Evolutionary conservation across 305 asterid species (phyloP), one percentile per base, ranked within the genome.

Genomic region (Solanum hybrid): DNA sequence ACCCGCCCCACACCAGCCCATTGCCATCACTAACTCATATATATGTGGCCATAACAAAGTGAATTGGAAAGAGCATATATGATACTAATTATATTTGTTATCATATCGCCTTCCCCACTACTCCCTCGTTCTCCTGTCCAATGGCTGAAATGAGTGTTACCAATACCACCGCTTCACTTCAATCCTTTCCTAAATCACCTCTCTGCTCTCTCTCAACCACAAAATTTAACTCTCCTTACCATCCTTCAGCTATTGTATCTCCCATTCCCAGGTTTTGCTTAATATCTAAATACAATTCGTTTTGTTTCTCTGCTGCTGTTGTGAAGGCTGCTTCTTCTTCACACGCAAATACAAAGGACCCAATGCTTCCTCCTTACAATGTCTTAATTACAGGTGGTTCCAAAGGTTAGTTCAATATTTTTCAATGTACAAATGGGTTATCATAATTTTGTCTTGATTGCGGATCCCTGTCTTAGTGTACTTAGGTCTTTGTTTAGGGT

Each of bases 321-420:
- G 71, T 56, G 79, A 79, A 51, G 36, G 79, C 89, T 85, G 36
- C 85, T 32, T 75, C 88, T 79, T 60, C 92, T 73, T 31, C 91
- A 32, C 64, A 91, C 11, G 88, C 88, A 26, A 88, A 35, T 64
- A 88, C 86, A 72, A 76, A 66, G 38, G 98, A 94, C 88, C 95
- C 95, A 32, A 96, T 95, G 98, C 17, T 93, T 91, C 98, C 98
- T 66, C 99, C 99, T 16, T 97, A 93, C 89, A 95, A 94, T 86
- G 98, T 97, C 87, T 92, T 96, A 93, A 95, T 96, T 87, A 95
- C 98, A 7, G 98, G 98, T 87, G 94, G 96, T 81, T 92, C 94
- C 34, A 96, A 97, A 94, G 98, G 98, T 96, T 17, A n/a, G 86
- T 60, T 66, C 85, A 32, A 56, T 35, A 20, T 12, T 77, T 20